These are phyloP conservation scores for Boechera stricta DNA, from an alignment of 345 rosid genomes.

Conservation along the genomic window DNA sequence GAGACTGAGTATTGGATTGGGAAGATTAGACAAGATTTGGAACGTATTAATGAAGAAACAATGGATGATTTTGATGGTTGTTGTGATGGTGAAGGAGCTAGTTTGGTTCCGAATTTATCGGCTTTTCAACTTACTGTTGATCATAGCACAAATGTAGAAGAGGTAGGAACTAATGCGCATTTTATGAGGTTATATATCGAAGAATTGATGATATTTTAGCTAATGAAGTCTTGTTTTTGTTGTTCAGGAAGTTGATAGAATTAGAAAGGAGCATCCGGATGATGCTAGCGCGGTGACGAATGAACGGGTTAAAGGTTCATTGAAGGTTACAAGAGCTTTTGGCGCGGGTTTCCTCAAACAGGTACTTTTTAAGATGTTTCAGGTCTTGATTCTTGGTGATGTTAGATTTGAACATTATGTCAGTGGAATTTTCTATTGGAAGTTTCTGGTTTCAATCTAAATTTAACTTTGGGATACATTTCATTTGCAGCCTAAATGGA, in stretches of 20 bases:
- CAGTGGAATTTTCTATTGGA: not conserved
- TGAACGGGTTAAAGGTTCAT: constrained; percentile 90
- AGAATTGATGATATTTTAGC: not conserved
- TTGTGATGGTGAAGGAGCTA: constrained; percentile 48
- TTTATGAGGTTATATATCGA: not conserved
- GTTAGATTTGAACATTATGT: constrained; percentile 3
- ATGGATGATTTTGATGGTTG: constrained; percentile 75
- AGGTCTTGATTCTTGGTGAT: not conserved
- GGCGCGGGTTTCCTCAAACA: constrained; percentile 98
- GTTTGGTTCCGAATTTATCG: constrained; percentile 48
- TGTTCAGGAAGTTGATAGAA: constrained; percentile 83
- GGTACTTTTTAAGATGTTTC: constrained; percentile 49
- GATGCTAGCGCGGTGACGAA: constrained; percentile 74
- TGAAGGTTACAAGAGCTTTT: constrained; percentile 97
- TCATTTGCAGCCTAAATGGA: constrained; percentile 86
- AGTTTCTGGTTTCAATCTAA: not conserved
- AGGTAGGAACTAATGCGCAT: constrained; percentile 51
- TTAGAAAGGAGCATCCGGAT: constrained; percentile 79
- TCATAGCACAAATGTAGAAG: constrained; percentile 88
- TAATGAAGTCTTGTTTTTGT: constrained; percentile 29
- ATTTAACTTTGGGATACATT: constrained; percentile 11
- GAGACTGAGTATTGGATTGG: constrained; percentile 77
- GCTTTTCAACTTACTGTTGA: constrained; percentile 82
- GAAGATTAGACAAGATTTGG: constrained; percentile 75
- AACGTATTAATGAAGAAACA: constrained; percentile 90